These are phyloP conservation scores for Acephala macrosclerotiorum DNA, from an alignment of 2,329 filamentous ascomycete species.

Conservation along the genomic window DNA sequence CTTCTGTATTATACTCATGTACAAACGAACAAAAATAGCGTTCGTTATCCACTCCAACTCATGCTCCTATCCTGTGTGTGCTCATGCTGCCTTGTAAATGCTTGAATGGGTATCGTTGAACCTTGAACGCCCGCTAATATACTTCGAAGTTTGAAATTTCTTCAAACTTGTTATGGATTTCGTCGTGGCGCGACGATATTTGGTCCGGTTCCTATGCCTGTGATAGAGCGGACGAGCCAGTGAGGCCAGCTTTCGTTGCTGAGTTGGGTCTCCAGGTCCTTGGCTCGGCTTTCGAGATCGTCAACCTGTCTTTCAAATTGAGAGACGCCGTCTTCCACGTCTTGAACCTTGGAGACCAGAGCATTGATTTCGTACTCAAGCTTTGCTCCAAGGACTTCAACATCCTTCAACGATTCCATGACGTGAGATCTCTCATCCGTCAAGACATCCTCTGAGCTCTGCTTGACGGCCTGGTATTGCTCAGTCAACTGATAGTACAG, in stretches of 20 bases:
- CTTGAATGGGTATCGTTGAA: slow-evolving; percentile 35
- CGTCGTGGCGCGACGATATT: slow-evolving; percentile 35
- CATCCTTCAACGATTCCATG: slow-evolving; percentile 75
- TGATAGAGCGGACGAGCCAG: slow-evolving; percentile 44
- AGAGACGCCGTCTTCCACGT: slow-evolving; percentile 82
- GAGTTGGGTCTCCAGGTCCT: slow-evolving; percentile 60
- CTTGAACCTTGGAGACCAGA: slow-evolving; percentile 80
- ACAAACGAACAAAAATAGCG: slow-evolving; percentile 28
- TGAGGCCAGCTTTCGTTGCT: slow-evolving; percentile 44
- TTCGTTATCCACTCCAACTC: slow-evolving; percentile 33
- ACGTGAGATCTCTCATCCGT: slow-evolving; percentile 72
- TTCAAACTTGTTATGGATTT: slow-evolving; percentile 7
- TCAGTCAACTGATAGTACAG: slow-evolving; percentile 76
- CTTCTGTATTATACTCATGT: slow-evolving; percentile 35
- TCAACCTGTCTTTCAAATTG: slow-evolving; percentile 83
- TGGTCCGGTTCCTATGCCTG: slow-evolving; percentile 43
- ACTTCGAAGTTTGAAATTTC: slow-evolving; percentile 24
- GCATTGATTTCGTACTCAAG: slow-evolving; percentile 91
- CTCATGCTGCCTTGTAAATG: slow-evolving; percentile 35
- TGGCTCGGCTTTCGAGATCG: slow-evolving; percentile 71
- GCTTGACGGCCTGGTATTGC: slow-evolving; percentile 71
- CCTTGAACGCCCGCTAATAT: slow-evolving; percentile 39
- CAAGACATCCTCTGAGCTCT: slow-evolving; percentile 73
- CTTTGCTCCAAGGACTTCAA: slow-evolving; percentile 83
- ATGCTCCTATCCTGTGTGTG: not conserved